Base-by-base conservation (phyloP, 164 flowering plant species). In the Macadamia tetraphylla region DNA sequence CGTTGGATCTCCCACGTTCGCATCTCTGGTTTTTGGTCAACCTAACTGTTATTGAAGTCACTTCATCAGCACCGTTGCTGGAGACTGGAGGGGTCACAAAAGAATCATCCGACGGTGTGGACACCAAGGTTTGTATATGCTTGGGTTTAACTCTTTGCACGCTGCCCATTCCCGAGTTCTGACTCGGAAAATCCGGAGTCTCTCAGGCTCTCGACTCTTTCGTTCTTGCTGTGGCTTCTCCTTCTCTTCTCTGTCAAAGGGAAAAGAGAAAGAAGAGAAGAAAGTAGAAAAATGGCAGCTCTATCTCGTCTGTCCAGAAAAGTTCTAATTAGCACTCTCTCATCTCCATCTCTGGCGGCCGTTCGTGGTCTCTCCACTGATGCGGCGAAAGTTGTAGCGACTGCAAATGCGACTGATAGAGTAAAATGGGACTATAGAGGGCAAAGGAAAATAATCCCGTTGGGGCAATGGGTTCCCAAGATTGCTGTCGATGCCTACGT, bases 401-500 rank as follows among this genome's bases (percentile, higher is more conserved):
- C 40, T 35, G 40, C 40, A 35, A 51, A 81, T 63, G 40, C 55
- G 49, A 31, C 82, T 31, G 92, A 90, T 82, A 90, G 90, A 40
- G 89, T 90, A 76, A 88, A 85, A 70, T 95, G 98, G 98, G 99
- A 95, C 81, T 92, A 95, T 81, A 77, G 99, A 76, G 99, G 96
- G 0, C 99, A 95, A 77, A 74, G 98, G 58, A 70, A 68, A 81
- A 80, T 89, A 62, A 90, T 95, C 11, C 97, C 99, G 1, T 66
- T 95, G 42, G 99, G 98, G 0, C 99, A 92, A 76, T 95, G 99
- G 99, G 65, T 80, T 48, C 99, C 99, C 23, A 89, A 89, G 80
- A 72, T 95, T 46, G 96, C 99, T n/a, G 98, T 95, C 59, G 99
- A 95, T 48, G 99, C 98, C 1, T 95, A 86, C 64, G 99, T 95